These are phyloP conservation scores for Lanmaoa rubissima DNA, from an alignment of 768 basidiomycete species.

Conservation along the genomic window DNA sequence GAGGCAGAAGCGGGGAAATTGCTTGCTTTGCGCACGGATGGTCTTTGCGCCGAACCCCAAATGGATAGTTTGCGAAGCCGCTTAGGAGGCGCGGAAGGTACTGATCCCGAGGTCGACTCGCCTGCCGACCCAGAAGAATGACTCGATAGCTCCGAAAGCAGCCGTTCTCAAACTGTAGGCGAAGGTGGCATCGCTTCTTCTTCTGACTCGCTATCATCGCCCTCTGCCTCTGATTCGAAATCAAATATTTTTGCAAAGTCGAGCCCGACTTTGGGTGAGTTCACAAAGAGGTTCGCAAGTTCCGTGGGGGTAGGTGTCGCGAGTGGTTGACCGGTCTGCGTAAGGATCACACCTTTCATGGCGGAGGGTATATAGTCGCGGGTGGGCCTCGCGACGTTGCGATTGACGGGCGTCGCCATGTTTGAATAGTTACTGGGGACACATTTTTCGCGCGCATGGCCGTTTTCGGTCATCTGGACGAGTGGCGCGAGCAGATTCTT, in stretches of 20 bases:
- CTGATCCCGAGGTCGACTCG: slow-evolving; percentile 19
- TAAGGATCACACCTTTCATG: slow-evolving; percentile 79
- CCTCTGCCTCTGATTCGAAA: slow-evolving; percentile 39
- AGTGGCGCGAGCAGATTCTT: slow-evolving; percentile 64
- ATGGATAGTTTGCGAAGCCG: slow-evolving; percentile 58
- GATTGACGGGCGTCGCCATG: slow-evolving; percentile 52
- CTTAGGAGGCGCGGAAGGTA: slow-evolving; percentile 38
- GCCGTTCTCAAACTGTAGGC: slow-evolving; percentile 44
- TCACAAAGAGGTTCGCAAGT: slow-evolving; percentile 62
- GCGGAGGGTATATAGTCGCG: slow-evolving; percentile 44
- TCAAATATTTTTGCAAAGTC: slow-evolving; percentile 81
- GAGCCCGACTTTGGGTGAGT: slow-evolving; percentile 67
- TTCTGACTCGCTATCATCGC: slow-evolving; percentile 31
- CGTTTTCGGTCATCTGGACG: slow-evolving; percentile 34
- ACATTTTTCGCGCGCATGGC: slow-evolving; percentile 22
- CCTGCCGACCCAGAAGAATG: slow-evolving; percentile 29
- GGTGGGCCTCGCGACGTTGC: slow-evolving; percentile 27
- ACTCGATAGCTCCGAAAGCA: slow-evolving; percentile 28
- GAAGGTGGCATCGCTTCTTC: slow-evolving; percentile 42
- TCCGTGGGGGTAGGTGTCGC: slow-evolving; percentile 69
- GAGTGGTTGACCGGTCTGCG: slow-evolving; percentile 71
- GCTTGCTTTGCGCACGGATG: slow-evolving; percentile 20
- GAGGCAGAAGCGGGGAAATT: slow-evolving; percentile 39
- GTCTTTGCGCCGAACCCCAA: slow-evolving; percentile 38
- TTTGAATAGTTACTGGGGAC: slow-evolving; percentile 19